Base-by-base conservation (phyloP, 2,329 filamentous ascomycete species). In the Fusarium phyllophilum region DNA sequence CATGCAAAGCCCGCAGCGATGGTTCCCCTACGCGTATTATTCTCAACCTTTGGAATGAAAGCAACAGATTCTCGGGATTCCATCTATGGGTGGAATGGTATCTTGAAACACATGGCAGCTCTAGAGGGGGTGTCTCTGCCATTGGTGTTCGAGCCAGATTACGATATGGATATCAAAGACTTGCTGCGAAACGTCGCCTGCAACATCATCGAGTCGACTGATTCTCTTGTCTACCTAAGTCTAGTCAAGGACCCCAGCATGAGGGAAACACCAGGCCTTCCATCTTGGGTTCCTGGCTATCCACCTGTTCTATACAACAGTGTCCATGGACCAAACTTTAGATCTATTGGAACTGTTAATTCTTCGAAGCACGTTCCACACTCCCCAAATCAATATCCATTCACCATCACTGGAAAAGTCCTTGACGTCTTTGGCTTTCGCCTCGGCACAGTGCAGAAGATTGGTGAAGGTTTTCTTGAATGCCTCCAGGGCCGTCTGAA, bases 71-170 rank as follows among this genome's bases (percentile, higher is more conserved):
- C 14, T 4, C 14, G 65, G 3, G 65, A 68, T 6, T 34, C 24
- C 1, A 41, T 68, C 1, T 68, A 62, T 5, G 65, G 65, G 1
- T 22, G 46, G 5, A 46, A 31, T 3, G 65, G 65, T 33, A 68
- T 68, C 1, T 8, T 68, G 14, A 68, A 48, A 18, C 54, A 68
- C 3, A 61, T 68, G 54, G 62, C 54, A 13, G 11, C 34, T 26
- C 13, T 38, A 11, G 12, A 46, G 15, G 46, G 54, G 0, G 14
- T 46, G 1, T 5, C 1, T 0, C 6, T 68, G 3, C 34, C 65
- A 0, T 2, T 3, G 0, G 63, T 29, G 3, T 68, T 68, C 2
- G 54, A 48, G 24, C 46, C 65, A 4, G 18, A 68, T 13, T 68
- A 68, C 4, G 12, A n/a, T 1, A 54, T n/a, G 4, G 41, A 42